Evolutionary conservation across 2,329 filamentous ascomycete species (phyloP).

Genomic region (Alternaria triticimaculans): DNA sequence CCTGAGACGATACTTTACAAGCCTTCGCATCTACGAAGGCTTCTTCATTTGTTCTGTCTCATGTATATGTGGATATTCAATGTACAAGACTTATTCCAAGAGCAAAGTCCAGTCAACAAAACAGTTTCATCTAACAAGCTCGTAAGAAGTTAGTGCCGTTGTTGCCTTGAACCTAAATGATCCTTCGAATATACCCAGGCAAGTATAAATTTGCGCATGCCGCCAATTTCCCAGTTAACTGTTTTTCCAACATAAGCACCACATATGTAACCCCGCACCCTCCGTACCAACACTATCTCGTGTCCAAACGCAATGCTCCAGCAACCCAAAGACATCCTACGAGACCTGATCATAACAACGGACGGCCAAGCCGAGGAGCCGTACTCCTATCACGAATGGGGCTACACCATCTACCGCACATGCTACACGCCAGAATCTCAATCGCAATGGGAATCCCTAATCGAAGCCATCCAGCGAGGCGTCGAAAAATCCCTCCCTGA

Average conservation of each 20-base stretch:
- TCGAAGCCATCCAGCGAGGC: not conserved
- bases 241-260: not conserved
- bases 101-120: too few species aligned
- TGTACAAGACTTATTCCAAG: not conserved
- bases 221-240: not conserved
- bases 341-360: not conserved
- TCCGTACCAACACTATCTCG: not conserved
- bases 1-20: not conserved
- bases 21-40: not conserved
- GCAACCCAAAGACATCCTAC: not conserved
- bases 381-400: not conserved
- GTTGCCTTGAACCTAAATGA: not conserved
- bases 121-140: not conserved
- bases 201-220: not conserved
- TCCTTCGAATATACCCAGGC: not conserved
- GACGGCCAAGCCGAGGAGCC: not conserved
- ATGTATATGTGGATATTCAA: not conserved
- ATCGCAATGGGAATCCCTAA: not conserved
- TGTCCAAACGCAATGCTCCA: not conserved
- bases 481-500: not conserved
- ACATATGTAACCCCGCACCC: not conserved
- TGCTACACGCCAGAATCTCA: not conserved
- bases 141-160: not conserved
- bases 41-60: not conserved
- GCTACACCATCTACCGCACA: not conserved